A percentile compares a stretch with the other conserved stretches of the same genome.
phyloP scores from a whole-genome alignment of 148 eudicot genomes.

The Heliosperma pusillum region DNA sequence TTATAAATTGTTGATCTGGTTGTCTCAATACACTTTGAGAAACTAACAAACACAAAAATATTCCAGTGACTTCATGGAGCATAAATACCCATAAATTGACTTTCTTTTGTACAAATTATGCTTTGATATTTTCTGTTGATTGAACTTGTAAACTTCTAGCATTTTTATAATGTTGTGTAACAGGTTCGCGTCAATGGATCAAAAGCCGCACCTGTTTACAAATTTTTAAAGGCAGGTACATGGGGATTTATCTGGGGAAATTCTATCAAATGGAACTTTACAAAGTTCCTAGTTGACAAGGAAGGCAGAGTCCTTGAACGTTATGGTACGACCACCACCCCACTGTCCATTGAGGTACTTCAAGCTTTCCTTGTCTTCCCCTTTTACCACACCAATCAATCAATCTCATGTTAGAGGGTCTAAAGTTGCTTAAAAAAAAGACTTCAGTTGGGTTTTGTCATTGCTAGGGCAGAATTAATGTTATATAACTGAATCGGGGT shows the following conservation, averaged over 20 bases:
- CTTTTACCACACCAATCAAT: neutral
- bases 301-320: slow-evolving; percentile 61
- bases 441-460: neutral
- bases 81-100: neutral
- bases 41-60: neutral
- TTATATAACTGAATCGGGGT: too few relatives aligned
- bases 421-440: neutral
- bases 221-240: slow-evolving; percentile 59
- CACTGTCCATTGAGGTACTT: slow-evolving; percentile 56
- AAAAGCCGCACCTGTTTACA: slow-evolving; percentile 59
- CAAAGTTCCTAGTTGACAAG: slow-evolving; percentile 76
- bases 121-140: neutral
- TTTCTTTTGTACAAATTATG: neutral
- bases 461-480: neutral
- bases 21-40: neutral
- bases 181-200: slow-evolving; percentile 72
- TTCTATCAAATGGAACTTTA: slow-evolving; percentile 84
- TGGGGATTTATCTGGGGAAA: slow-evolving; percentile 43
- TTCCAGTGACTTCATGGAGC: neutral
- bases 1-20: too few relatives aligned
- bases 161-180: neutral
- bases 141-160: neutral
- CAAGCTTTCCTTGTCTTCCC: neutral
- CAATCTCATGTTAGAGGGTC: neutral
- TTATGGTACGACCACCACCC: slow-evolving; percentile 48